Evolutionary conservation across 257 asterid species (phyloP), one percentile per base, ranked within the genome.

Genomic region (Gentiana dahurica): DNA sequence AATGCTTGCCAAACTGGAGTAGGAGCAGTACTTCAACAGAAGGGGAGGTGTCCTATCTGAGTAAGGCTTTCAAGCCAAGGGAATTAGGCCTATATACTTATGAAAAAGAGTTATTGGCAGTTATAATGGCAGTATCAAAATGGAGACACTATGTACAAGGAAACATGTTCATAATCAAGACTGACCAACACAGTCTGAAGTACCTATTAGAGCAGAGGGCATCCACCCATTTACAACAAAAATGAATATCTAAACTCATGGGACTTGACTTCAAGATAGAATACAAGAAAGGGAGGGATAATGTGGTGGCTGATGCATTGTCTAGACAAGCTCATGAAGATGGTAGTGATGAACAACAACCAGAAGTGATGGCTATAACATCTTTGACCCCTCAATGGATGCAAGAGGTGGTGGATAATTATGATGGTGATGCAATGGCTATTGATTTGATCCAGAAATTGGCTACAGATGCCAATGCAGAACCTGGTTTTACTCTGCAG

Each of bases 141-240:
- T 57, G 62, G 62, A 57, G 38, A 6, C 54, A 59, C 11, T 59
- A 59, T 39, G 1, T 46, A 2, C 9, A 24, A 15, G 63, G 63
- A 4, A 11, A 6, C 2, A n/a, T 3, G 15, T 57, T 57, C 10
- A 32, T 41, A 6, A 43, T 57, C 12, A n/a, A 9, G 52, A 44
- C 62, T n/a, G 38, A 57, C 32, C 36, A 57, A 13, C 62, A 57
- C 12, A 5, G 12, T 1, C 1, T 45, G 4, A 57, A 57, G 32
- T 45, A 38, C 35, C 12, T 39, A 49, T 4, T 43, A 2, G 52
- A 36, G 12, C 62, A 41, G 8, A 45, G 32, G 12, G 36, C 45
- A 39, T 1, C n/a, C 12, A 57, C 1, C 2, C n/a, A 1, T 7
- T 51, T 4, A 4, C 55, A 56, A 2, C 55, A 58, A 13, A 58